These are phyloP conservation scores for Psilocybe cubensis DNA, from an alignment of 768 basidiomycete species.

Conservation along the genomic window DNA sequence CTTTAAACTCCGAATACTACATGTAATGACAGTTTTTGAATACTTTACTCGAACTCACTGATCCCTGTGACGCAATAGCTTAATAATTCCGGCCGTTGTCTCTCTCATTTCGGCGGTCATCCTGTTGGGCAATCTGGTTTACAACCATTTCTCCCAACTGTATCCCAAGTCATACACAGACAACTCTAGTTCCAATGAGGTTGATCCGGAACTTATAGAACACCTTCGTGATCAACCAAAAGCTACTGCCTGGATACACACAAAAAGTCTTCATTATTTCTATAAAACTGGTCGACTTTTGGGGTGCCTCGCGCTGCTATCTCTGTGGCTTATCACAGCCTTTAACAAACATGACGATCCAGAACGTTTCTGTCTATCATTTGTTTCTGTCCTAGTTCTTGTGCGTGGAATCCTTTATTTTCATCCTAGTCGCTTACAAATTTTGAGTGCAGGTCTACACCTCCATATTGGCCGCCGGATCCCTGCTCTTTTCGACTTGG, in stretches of 20 bases:
- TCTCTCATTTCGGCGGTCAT: no score
- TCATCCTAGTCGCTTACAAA: neutral
- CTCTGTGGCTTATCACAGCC: slow-evolving; percentile 4
- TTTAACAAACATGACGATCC: neutral
- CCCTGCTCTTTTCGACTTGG: neutral
- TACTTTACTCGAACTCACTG: no score
- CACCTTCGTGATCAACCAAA: neutral
- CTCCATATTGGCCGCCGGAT: neutral
- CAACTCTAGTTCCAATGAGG: no score
- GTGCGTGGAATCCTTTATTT: slow-evolving; percentile 1
- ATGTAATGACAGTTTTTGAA: no score
- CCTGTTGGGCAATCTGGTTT: no score
- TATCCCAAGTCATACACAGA: no score
- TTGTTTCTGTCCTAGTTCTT: slow-evolving; percentile 7
- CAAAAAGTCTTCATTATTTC: slow-evolving; percentile 4
- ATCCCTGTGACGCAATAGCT: no score
- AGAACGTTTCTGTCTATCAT: neutral
- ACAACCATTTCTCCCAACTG: no score
- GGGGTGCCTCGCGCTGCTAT: slow-evolving; percentile 10
- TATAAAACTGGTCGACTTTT: slow-evolving; percentile 13
- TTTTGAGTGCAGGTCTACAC: neutral
- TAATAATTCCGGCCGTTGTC: no score
- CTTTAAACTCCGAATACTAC: no score
- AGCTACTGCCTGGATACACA: neutral
- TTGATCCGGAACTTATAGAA: neutral